Percentiles rank a stretch among this genome's conserved stretches.
Conservation (phyloP, 768 basidiomycete genomes). For the Lactifluus subvellereus region DNA sequence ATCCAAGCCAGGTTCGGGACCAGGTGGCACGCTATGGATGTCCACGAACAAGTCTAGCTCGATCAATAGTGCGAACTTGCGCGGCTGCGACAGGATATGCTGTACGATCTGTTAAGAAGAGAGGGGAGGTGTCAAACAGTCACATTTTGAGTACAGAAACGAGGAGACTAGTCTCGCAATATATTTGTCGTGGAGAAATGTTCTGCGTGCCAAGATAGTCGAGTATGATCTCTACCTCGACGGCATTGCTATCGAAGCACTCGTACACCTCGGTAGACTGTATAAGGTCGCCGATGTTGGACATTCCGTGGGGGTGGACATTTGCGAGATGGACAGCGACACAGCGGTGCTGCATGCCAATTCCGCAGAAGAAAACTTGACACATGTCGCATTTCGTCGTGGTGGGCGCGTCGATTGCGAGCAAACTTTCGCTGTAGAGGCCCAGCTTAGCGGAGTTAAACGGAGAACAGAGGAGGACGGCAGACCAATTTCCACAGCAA, state of each 20-base stretch:
- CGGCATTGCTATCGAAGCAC: conserved; percentile 67
- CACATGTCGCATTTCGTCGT: conserved; percentile 85
- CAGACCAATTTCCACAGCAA: conserved; percentile 77
- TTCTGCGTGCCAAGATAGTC: conserved; percentile 66
- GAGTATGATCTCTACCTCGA: conserved; percentile 80
- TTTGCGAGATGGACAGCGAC: conserved; percentile 47
- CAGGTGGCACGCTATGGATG: conserved; percentile 52
- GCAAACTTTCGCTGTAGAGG: conserved; percentile 57
- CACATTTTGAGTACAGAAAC: conserved; percentile 29
- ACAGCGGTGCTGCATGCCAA: conserved; percentile 71
- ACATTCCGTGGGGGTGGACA: conserved; percentile 66
- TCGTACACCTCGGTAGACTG: conserved; percentile 71
- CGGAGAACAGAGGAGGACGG: background rate
- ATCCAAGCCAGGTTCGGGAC: conserved; percentile 49
- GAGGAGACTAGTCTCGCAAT: conserved; percentile 49
- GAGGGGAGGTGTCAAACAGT: background rate
- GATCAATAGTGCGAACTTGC: conserved; percentile 58
- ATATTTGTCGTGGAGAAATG: conserved; percentile 64
- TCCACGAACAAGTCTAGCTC: conserved; percentile 69
- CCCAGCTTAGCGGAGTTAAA: background rate
- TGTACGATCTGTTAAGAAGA: conserved; percentile 47
- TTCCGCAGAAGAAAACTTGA: conserved; percentile 76
- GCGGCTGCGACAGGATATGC: conserved; percentile 54
- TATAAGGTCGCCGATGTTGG: conserved; percentile 67
- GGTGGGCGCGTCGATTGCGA: conserved; percentile 64